Percentiles rank a stretch among this genome's conserved stretches.
These are phyloP conservation scores for Moesziomyces sp. DNA, from an alignment of 1,284 basidiomycete genomes.

Conservation along the genomic window DNA sequence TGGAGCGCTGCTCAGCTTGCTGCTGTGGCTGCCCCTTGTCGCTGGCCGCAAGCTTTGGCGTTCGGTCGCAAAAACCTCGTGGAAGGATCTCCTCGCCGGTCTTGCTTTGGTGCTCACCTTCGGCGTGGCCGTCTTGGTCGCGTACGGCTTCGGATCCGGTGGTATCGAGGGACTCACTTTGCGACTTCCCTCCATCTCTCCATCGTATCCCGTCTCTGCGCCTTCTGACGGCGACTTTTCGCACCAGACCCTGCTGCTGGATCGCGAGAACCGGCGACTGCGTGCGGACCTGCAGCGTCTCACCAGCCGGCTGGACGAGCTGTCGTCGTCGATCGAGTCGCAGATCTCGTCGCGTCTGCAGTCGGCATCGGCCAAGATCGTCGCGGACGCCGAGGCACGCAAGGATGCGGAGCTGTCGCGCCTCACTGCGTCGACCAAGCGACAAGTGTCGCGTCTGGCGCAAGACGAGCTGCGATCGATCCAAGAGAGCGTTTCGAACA, in stretches of 20 bases:
- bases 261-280: slow-evolving; percentile 31
- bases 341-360: slow-evolving; percentile 26
- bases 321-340: slow-evolving; percentile 27
- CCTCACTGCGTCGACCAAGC: slow-evolving; percentile 30
- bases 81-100: neutral
- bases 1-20: neutral
- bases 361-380: slow-evolving; percentile 26
- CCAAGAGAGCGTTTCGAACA: slow-evolving; percentile 31
- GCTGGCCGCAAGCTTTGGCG: slow-evolving; percentile 1
- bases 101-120: neutral
- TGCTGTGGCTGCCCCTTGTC: slow-evolving; percentile 3
- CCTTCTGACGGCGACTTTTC: neutral
- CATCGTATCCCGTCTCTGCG: neutral
- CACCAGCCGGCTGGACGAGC: slow-evolving; percentile 21
- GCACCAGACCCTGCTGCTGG: slow-evolving; percentile 9
- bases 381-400: slow-evolving; percentile 22
- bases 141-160: neutral
- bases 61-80: neutral
- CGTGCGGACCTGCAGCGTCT: slow-evolving; percentile 27
- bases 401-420: slow-evolving; percentile 27
- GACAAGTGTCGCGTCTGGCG: slow-evolving; percentile 31
- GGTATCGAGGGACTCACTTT: neutral
- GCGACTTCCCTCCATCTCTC: neutral
- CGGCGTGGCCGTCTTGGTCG: neutral
- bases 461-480: slow-evolving; percentile 39